These are phyloP conservation scores for Aspergillus novoparasiticus DNA, from an alignment of 2,329 filamentous ascomycete genomes.

Conservation along the genomic window DNA sequence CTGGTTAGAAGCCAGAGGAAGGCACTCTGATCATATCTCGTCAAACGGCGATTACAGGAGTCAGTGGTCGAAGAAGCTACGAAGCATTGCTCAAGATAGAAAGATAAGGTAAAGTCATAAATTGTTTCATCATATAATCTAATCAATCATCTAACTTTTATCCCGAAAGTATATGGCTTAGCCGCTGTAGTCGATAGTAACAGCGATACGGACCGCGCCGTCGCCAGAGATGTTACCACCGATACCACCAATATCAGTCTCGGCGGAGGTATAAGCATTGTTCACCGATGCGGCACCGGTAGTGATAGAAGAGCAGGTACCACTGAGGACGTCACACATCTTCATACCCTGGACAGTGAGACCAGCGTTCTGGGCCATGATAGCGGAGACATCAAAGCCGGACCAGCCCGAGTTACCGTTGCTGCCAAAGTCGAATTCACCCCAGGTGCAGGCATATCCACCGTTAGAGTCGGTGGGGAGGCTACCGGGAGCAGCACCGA, in stretches of 20 bases:
- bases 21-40: not conserved
- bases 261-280: slow-evolving; percentile 36
- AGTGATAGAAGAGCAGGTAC: slow-evolving; percentile 36
- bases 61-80: too few species aligned
- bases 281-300: slow-evolving; percentile 24
- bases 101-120: not conserved
- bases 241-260: slow-evolving; percentile 35
- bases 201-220: slow-evolving; percentile 30
- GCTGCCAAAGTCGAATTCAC: slow-evolving; percentile 39
- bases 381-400: slow-evolving; percentile 40
- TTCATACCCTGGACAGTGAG: slow-evolving; percentile 38
- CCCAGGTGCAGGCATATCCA: slow-evolving; percentile 37
- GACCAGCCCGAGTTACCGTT: slow-evolving; percentile 33
- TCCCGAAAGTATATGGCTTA: slow-evolving; percentile 18
- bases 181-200: slow-evolving; percentile 31
- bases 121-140: not conserved
- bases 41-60: not conserved
- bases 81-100: too few species aligned
- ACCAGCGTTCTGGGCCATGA: slow-evolving; percentile 35
- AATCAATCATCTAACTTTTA: not conserved
- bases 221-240: slow-evolving; percentile 34
- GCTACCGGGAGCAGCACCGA: slow-evolving; percentile 28
- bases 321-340: slow-evolving; percentile 32
- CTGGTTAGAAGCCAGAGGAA: not conserved
- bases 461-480: slow-evolving; percentile 31